Percentiles rank a stretch among this genome's conserved stretches.
Evolutionary conservation across 2,329 filamentous ascomycete genomes (phyloP).

Genomic region (Phialophora chinensis): DNA sequence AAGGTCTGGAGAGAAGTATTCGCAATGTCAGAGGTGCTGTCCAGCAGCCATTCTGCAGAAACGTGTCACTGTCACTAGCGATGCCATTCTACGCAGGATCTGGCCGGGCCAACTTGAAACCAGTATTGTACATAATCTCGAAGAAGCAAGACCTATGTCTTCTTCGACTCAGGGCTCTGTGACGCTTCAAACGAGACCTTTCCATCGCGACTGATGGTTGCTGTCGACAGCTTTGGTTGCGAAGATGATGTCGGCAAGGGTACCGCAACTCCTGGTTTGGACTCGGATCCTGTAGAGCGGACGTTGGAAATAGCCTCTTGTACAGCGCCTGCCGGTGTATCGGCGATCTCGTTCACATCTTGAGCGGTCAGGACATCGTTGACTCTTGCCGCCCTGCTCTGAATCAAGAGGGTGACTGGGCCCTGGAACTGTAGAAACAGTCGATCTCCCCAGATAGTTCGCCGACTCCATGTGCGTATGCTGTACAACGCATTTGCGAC

Average conservation of each 20-base stretch:
- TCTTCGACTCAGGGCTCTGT: slow-evolving; percentile 1
- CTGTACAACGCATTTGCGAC: slow-evolving; percentile 69
- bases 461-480: slow-evolving; percentile 75
- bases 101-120: too few relatives aligned
- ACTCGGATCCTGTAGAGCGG: slow-evolving; percentile 24
- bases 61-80: background rate
- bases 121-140: background rate
- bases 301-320: slow-evolving; percentile 58
- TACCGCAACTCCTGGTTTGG: slow-evolving; percentile 33
- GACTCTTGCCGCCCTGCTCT: slow-evolving; percentile 80
- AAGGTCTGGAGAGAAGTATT: background rate
- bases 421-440: slow-evolving; percentile 90
- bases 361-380: slow-evolving; percentile 77
- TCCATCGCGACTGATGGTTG: slow-evolving; percentile 64
- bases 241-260: slow-evolving; percentile 41
- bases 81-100: background rate
- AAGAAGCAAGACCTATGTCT: background rate
- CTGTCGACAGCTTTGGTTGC: slow-evolving; percentile 51
- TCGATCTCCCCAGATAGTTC: slow-evolving; percentile 90
- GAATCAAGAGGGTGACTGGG: slow-evolving; percentile 82
- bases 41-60: background rate
- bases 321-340: slow-evolving; percentile 74
- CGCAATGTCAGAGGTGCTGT: background rate
- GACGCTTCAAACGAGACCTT: slow-evolving; percentile 66
- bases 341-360: slow-evolving; percentile 89